These are phyloP conservation scores for Fragaria ananassa DNA, from an alignment of 306 rosid species.

Conservation along the genomic window DNA sequence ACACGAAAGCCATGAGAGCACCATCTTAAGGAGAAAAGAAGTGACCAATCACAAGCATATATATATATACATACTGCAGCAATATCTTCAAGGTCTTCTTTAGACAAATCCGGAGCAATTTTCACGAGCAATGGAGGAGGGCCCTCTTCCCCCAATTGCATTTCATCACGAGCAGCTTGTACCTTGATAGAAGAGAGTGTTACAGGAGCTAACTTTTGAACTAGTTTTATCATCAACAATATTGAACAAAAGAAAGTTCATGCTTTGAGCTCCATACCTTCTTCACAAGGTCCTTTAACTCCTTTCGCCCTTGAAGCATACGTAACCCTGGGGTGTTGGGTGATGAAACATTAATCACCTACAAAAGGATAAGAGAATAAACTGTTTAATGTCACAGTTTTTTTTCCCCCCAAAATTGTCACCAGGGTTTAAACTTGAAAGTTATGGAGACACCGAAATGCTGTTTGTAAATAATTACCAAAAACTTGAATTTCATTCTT, in stretches of 20 bases:
- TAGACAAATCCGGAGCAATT: constrained; percentile 97
- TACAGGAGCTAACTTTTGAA: constrained; percentile 27
- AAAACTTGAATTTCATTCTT: not conserved
- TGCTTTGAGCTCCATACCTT: constrained; percentile 56
- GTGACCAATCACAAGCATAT: not conserved
- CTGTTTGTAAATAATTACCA: not conserved
- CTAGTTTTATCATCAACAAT: constrained; percentile 2
- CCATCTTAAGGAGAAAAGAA: constrained; percentile 12
- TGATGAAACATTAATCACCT: constrained; percentile 98
- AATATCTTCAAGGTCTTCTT: constrained; percentile 96
- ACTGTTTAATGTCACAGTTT: not conserved
- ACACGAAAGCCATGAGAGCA: constrained; percentile 32
- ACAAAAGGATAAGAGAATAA: constrained; percentile 17
- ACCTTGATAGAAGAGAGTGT: constrained; percentile 48
- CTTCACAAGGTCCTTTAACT: constrained; percentile 88
- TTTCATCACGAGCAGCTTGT: constrained; percentile 97
- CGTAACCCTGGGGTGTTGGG: constrained; percentile 99
- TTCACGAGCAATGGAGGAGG: constrained; percentile 97
- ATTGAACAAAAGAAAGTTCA: constrained; percentile 1
- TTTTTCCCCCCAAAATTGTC: too few species aligned
- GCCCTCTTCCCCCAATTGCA: constrained; percentile 99
- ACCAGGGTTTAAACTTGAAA: constrained; percentile 2
- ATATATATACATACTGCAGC: constrained; percentile 73
- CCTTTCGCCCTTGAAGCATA: constrained; percentile 97
- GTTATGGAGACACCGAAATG: not conserved